Evolutionary conservation across 495 filamentous ascomycete genomes (phyloP), one percentile per base, ranked within the genome.

Genomic region (Cairneyella variabilis): DNA sequence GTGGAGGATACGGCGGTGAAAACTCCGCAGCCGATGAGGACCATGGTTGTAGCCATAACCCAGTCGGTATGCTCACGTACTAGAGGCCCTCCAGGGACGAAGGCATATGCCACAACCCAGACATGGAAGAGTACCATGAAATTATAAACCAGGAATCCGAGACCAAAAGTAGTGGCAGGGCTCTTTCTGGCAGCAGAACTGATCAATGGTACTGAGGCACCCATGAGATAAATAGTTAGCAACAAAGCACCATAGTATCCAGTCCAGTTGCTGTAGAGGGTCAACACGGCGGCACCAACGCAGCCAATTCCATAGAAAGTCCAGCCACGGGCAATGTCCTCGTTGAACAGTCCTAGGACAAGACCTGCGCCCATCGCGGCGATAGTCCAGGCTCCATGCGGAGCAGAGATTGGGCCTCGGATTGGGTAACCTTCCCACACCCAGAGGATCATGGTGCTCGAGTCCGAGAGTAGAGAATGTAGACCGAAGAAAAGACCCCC

Each of bases 361-460:
- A 96, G 74, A 44, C 95, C 95, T 42, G 74, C 75, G 30, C 87
- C 88, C 93, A 97, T 99, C 53, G 81, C 82, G 45, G 85, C 78
- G 49, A 97, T 83, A 3, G 90, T 95, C 56, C 82, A 79, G 48
- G 87, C 87, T 45, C 90, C 95, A 63, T 99, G 91, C 18, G 91
- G 88, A 42, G 82, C 90, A 47, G 91, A 84, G 39, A 96, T 79
- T 3, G 95, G 95, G 3, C 95, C 95, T 41, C 88, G 80, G 45
- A 97, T 80, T 34, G 95, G 95, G 61, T 88, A 97, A 16, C 95
- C 95, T 55, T 96, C 90, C 95, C 95, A 99, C n/a, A 88, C 89
- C 95, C 95, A 99, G 21, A 90, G 77, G 54, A 97, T 96, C 91
- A 97, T 97, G 26, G 95, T 99, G 71, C 93, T 97, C 0, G 91